phyloP scores from a whole-genome alignment of 2,329 filamentous ascomycete species.

The Cadophora sp. region DNA sequence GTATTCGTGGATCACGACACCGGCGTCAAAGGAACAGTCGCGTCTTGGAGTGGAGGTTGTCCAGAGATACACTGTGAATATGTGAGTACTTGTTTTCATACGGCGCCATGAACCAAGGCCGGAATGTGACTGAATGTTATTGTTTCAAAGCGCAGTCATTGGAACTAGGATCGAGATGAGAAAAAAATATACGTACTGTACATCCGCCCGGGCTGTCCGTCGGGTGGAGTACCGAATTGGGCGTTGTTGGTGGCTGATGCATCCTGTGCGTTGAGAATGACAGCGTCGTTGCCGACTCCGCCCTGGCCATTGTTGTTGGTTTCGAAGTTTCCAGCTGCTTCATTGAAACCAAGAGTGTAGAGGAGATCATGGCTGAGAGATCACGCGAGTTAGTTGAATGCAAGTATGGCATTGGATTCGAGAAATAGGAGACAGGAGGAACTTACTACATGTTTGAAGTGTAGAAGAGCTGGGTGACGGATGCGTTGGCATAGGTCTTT shows the following conservation, averaged over 20 bases:
- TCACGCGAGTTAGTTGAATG: not conserved
- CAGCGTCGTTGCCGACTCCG: constrained; percentile 57
- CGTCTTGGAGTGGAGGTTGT: constrained; percentile 50
- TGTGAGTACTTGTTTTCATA: not conserved
- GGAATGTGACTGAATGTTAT: not conserved
- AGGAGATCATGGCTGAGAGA: constrained; percentile 58
- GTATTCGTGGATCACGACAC: constrained; percentile 66
- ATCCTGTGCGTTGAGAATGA: constrained; percentile 64
- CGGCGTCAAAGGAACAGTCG: constrained; percentile 58
- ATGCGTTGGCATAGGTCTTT: constrained; percentile 57
- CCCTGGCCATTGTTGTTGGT: constrained; percentile 61
- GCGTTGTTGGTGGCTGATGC: constrained; percentile 62
- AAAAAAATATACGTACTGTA: constrained; percentile 34
- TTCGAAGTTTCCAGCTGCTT: constrained; percentile 66
- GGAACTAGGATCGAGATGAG: no score
- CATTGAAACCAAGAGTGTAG: constrained; percentile 63
- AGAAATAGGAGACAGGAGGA: not conserved
- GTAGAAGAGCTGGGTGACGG: constrained; percentile 66
- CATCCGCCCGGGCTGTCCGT: constrained; percentile 61
- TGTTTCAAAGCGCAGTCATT: no score
- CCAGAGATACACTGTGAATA: constrained; percentile 61
- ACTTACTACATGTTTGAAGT: constrained; percentile 58
- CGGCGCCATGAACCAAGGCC: not conserved
- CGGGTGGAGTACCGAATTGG: constrained; percentile 61
- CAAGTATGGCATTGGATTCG: no score